phyloP scores from a whole-genome alignment of 2,329 filamentous ascomycete species.

The Pseudogymnoascus sp. region DNA sequence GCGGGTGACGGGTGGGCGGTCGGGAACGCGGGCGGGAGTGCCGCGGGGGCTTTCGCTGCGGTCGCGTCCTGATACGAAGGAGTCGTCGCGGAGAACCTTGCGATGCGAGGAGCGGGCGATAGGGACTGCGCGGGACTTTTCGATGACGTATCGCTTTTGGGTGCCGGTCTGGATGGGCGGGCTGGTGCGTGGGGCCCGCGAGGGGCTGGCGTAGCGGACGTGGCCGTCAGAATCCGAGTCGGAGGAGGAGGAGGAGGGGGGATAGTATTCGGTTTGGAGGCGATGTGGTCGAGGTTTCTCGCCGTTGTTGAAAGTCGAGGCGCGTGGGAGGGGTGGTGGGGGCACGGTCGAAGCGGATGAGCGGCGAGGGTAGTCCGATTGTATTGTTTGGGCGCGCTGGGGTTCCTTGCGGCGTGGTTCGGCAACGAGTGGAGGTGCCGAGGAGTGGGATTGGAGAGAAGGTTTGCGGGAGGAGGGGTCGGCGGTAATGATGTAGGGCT shows the following conservation, averaged over 20 bases:
- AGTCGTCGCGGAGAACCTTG: conserved; percentile 17
- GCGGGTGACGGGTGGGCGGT: conserved; percentile 17
- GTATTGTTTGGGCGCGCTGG: conserved; percentile 25
- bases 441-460: conserved; percentile 22
- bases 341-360: not conserved
- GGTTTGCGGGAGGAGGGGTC: conserved; percentile 24
- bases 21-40: conserved; percentile 11
- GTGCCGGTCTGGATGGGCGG: not conserved
- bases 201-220: conserved; percentile 13
- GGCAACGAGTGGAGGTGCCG: conserved; percentile 22
- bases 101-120: conserved; percentile 17
- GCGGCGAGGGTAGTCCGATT: conserved; percentile 21
- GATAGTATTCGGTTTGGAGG: conserved; percentile 15
- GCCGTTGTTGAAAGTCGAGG: conserved; percentile 21
- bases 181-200: conserved; percentile 16
- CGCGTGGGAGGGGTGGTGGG: conserved; percentile 23
- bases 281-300: not conserved
- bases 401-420: conserved; percentile 19
- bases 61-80: conserved; percentile 16
- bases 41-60: conserved; percentile 22
- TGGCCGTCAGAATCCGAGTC: conserved; percentile 19
- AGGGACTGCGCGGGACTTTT: conserved; percentile 20
- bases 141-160: conserved; percentile 20
- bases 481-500: conserved; percentile 23
- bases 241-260: conserved; percentile 13